Percentiles rank a stretch among this genome's conserved stretches.
Evolutionary conservation across 2,329 filamentous ascomycete genomes (phyloP).

Genomic region (Cladophialophora immunda): DNA sequence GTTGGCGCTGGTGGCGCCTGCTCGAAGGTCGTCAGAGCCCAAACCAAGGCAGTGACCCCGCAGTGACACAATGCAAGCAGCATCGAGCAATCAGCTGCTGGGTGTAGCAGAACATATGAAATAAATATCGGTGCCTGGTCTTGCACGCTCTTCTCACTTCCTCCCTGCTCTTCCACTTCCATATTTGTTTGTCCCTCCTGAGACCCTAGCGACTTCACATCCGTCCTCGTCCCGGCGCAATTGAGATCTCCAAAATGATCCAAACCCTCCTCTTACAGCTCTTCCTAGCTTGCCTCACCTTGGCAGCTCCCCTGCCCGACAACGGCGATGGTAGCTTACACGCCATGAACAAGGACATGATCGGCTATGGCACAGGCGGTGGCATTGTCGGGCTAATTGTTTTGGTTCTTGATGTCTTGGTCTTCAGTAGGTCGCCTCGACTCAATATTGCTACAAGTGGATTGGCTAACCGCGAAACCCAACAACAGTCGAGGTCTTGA

Average conservation of each 20-base stretch:
- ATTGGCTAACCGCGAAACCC: not conserved
- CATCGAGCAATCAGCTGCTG: not conserved
- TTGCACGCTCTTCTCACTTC: not conserved
- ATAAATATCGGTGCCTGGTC: conserved; percentile 4
- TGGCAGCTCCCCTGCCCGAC: conserved; percentile 23
- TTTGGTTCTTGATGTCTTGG: conserved; percentile 34
- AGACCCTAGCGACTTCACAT: not conserved
- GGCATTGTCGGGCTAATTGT: conserved; percentile 34
- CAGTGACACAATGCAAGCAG: conserved; percentile 10
- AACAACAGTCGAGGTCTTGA: conserved; percentile 34
- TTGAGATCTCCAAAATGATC: conserved; percentile 16
- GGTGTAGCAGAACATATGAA: not conserved
- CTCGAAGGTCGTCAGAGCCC: no score
- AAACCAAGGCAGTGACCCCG: conserved; percentile 11
- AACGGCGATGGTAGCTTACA: conserved; percentile 9
- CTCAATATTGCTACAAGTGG: not conserved
- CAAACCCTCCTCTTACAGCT: conserved; percentile 22
- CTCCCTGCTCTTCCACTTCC: not conserved
- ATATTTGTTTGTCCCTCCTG: not conserved
- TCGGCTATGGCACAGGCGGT: conserved; percentile 35
- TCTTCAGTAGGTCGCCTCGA: conserved; percentile 28
- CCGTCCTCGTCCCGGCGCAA: not conserved
- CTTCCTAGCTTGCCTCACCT: conserved; percentile 19
- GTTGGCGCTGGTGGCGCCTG: no score
- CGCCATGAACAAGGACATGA: conserved; percentile 9